Percentiles rank a stretch among this genome's conserved stretches.
Evolutionary conservation across 768 basidiomycete genomes (phyloP).

Genomic region (Amanita subjunquillea): DNA sequence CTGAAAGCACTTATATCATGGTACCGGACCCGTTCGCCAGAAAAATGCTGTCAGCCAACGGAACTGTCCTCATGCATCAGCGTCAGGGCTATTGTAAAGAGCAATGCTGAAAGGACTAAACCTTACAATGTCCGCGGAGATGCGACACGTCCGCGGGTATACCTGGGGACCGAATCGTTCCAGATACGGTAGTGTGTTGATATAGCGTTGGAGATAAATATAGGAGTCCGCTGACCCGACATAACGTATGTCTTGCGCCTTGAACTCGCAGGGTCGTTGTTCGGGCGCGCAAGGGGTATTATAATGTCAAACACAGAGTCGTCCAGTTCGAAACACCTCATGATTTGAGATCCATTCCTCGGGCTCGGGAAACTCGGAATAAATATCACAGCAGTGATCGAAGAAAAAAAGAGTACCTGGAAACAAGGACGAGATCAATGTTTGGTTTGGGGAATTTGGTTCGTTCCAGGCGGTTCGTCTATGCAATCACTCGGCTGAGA

Average conservation of each 20-base stretch:
- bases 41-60: slow-evolving; percentile 27
- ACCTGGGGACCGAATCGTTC: slow-evolving; percentile 1
- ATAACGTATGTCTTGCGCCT: not conserved
- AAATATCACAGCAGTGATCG: not conserved
- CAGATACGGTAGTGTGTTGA: not conserved
- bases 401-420: not conserved
- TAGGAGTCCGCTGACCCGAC: not conserved
- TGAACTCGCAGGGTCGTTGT: not conserved
- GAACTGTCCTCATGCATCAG: slow-evolving; percentile 24
- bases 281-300: not conserved
- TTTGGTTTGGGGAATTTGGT: not conserved
- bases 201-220: not conserved
- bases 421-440: not conserved
- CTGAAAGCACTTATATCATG: slow-evolving; percentile 4
- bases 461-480: not conserved
- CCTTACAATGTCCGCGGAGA: slow-evolving; percentile 18
- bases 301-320: not conserved
- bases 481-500: not conserved
- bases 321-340: not conserved
- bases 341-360: not conserved
- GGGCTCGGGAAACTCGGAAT: not conserved
- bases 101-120: slow-evolving; percentile 21
- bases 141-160: slow-evolving; percentile 15
- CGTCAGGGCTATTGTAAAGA: slow-evolving; percentile 25
- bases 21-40: slow-evolving; percentile 15